These are phyloP conservation scores for Mrakia gelida DNA, from an alignment of 768 basidiomycete genomes.

Conservation along the genomic window DNA sequence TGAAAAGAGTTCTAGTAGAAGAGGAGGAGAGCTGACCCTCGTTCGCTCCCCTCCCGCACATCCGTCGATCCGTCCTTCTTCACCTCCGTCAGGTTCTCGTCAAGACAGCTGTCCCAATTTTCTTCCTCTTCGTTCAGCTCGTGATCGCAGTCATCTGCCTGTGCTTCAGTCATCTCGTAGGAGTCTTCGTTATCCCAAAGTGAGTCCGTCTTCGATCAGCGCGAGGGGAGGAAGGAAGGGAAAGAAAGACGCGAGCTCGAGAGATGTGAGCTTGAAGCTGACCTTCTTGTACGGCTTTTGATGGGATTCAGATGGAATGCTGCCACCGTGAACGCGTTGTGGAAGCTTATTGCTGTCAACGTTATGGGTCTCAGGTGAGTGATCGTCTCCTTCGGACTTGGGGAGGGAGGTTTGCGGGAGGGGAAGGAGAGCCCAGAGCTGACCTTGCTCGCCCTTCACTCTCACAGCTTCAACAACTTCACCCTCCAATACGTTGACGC, in stretches of 20 bases:
- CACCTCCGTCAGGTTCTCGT: constrained; percentile 58
- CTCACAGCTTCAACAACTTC: constrained; percentile 56
- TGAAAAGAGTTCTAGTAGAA: neutral
- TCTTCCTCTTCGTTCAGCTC: constrained; percentile 79
- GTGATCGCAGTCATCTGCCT: constrained; percentile 74
- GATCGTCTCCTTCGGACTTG: neutral
- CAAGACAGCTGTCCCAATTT: constrained; percentile 66
- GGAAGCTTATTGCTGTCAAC: constrained; percentile 70
- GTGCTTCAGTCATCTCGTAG: constrained; percentile 46
- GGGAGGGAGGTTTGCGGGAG: neutral
- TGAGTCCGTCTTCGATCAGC: neutral
- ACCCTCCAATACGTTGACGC: constrained; percentile 91
- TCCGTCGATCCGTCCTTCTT: neutral
- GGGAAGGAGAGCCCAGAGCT: neutral
- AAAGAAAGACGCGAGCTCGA: neutral
- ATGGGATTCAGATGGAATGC: constrained; percentile 60
- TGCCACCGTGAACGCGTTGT: constrained; percentile 65
- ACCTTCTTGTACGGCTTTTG: constrained; percentile 53
- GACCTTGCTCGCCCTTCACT: neutral
- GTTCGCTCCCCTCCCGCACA: neutral
- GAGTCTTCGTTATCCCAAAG: constrained; percentile 32
- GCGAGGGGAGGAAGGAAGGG: neutral
- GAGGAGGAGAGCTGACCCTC: too few relatives aligned
- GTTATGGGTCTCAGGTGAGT: constrained; percentile 44
- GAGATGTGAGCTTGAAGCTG: neutral